Evolutionary conservation across 2,329 filamentous ascomycete genomes (phyloP).

Genomic region (Coleophoma eucalyptorum): DNA sequence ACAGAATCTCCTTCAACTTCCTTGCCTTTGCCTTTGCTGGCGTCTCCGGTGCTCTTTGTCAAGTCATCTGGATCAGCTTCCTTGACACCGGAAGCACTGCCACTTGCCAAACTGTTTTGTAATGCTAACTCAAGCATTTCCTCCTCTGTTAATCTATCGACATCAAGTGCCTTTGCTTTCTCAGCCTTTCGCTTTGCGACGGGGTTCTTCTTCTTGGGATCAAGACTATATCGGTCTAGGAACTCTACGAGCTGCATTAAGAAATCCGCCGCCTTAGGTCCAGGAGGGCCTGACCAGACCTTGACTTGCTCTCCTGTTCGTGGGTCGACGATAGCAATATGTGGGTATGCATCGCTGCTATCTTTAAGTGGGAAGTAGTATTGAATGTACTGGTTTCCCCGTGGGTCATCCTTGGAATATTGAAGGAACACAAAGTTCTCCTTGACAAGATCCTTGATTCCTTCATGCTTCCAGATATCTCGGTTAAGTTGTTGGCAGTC

Average conservation of each 20-base stretch:
- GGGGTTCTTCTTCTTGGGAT: conserved; percentile 85
- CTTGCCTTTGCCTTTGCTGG: conserved; percentile 52
- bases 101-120: conserved; percentile 75
- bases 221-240: conserved; percentile 92
- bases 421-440: conserved; percentile 97
- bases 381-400: conserved; percentile 76
- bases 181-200: conserved; percentile 76
- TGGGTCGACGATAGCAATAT: conserved; percentile 93
- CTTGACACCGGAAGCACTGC: conserved; percentile 41
- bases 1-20: conserved; percentile 35
- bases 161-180: conserved; percentile 64
- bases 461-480: conserved; percentile 89
- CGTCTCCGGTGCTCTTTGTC: conserved; percentile 59
- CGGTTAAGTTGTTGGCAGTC: conserved; percentile 92
- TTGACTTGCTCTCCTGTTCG: conserved; percentile 97
- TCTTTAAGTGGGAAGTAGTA: conserved; percentile 84
- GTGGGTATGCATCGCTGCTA: conserved; percentile 85
- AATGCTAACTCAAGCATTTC: conserved; percentile 95
- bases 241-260: conserved; percentile 92
- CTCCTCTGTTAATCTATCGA: conserved; percentile 90
- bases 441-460: conserved; percentile 73
- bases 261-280: conserved; percentile 74
- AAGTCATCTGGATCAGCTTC: conserved; percentile 82
- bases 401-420: conserved; percentile 80
- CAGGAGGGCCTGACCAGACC: conserved; percentile 83